Percentiles rank a stretch among this genome's conserved stretches.
Evolutionary conservation across 805 yeast species (phyloP).

Genomic region (Wickerhamomyces sydowiorum): DNA sequence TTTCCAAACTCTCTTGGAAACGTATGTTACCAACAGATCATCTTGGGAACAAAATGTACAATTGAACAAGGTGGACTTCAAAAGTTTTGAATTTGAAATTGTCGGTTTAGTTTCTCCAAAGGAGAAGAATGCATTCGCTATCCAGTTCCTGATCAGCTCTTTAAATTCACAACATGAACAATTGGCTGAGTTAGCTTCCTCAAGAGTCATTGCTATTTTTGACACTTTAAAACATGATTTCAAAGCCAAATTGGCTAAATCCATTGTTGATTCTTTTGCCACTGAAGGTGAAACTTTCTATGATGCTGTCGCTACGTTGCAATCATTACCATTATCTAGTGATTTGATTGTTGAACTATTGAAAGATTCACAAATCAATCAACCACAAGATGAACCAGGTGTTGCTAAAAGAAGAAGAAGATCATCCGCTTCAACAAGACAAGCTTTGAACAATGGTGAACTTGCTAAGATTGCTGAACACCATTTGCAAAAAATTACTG

Average conservation of each 20-base stretch:
- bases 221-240: constrained; percentile 47
- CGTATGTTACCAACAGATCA: constrained; percentile 42
- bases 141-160: constrained; percentile 53
- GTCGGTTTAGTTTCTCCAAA: constrained; percentile 55
- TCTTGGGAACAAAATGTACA: constrained; percentile 38
- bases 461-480: constrained; percentile 69
- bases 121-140: constrained; percentile 51
- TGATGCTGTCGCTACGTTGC: constrained; percentile 48
- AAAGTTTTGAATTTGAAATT: constrained; percentile 50
- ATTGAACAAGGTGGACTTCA: constrained; percentile 43
- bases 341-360: constrained; percentile 55
- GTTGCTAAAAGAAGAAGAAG: constrained; percentile 79
- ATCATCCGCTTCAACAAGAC: constrained; percentile 71
- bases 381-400: constrained; percentile 30
- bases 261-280: constrained; percentile 50
- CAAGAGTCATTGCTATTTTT: constrained; percentile 52
- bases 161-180: constrained; percentile 40
- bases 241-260: constrained; percentile 52
- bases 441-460: constrained; percentile 64
- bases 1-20: constrained; percentile 38
- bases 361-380: constrained; percentile 50
- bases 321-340: constrained; percentile 48
- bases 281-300: constrained; percentile 36
- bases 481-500: constrained; percentile 73
- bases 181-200: constrained; percentile 42